phyloP scores from a whole-genome alignment of 1,139 yeast genomes.

The Torulaspora pretoriensis region DNA sequence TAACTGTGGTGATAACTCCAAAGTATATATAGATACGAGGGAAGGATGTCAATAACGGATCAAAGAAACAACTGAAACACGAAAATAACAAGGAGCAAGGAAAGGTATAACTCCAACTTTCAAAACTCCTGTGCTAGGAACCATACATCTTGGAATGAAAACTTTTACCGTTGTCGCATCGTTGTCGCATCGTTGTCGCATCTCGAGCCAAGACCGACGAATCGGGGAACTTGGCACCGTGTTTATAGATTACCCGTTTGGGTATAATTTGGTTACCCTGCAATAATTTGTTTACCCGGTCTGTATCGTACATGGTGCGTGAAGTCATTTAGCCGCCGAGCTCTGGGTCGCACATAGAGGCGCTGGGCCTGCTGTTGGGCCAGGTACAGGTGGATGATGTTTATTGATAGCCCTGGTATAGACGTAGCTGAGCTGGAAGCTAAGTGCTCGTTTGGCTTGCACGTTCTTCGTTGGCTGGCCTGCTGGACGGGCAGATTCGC shows the following conservation, averaged over 20 bases:
- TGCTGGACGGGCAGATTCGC: too few species aligned
- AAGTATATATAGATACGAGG: background rate
- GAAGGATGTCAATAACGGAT: background rate
- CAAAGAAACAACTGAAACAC: background rate
- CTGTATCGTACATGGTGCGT: too few species aligned
- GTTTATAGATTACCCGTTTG: constrained; percentile 1
- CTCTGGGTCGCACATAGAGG: too few species aligned
- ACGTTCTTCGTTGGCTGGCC: too few species aligned
- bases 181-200: background rate
- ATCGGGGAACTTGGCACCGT: background rate
- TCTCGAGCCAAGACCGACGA: background rate
- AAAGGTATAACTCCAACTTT: background rate
- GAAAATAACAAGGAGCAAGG: background rate
- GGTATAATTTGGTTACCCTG: background rate
- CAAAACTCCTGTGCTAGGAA: background rate
- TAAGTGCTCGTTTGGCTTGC: too few species aligned
- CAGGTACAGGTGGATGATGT: too few species aligned
- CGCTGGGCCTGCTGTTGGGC: too few species aligned
- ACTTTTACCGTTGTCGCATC: background rate
- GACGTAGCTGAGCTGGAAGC: too few species aligned
- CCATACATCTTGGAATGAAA: background rate
- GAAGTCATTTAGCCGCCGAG: too few species aligned
- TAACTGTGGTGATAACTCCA: background rate
- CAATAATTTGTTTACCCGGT: too few species aligned
- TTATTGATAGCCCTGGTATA: too few species aligned